Percentiles rank a stretch among this genome's conserved stretches.
These are phyloP conservation scores for Pyronema omphalodes DNA, from an alignment of 495 filamentous ascomycete species.

Conservation along the genomic window DNA sequence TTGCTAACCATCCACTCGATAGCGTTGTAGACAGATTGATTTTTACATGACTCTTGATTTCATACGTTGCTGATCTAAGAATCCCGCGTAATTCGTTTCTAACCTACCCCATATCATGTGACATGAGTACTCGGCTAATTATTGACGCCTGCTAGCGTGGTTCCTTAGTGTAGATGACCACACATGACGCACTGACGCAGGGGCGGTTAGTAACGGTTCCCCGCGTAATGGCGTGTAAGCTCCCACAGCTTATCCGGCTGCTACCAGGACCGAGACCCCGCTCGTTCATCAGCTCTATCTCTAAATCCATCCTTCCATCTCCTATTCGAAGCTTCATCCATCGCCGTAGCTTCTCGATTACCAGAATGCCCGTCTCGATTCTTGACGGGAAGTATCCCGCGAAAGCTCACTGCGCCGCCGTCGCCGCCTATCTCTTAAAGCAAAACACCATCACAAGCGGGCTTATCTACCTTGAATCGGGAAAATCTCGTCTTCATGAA, in stretches of 20 bases:
- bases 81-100: too few relatives aligned
- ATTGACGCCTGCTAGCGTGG: too few relatives aligned
- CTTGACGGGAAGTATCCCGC: conserved; percentile 78
- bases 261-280: background rate
- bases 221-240: background rate
- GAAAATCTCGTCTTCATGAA: conserved; percentile 56
- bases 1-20: too few relatives aligned
- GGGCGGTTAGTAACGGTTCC: background rate
- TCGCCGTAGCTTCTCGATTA: conserved; percentile 10
- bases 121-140: too few relatives aligned
- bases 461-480: conserved; percentile 72
- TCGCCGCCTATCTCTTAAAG: conserved; percentile 53
- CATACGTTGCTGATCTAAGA: too few relatives aligned
- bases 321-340: background rate
- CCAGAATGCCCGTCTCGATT: conserved; percentile 19
- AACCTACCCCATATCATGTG: too few relatives aligned
- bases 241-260: background rate
- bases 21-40: too few relatives aligned
- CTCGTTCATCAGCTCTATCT: background rate
- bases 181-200: too few relatives aligned
- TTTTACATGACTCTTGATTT: too few relatives aligned
- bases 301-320: background rate
- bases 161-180: too few relatives aligned
- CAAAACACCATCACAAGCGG: conserved; percentile 38
- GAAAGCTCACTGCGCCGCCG: conserved; percentile 66